Percentiles rank a stretch among this genome's conserved stretches.
Evolutionary conservation across 2,329 filamentous ascomycete genomes (phyloP).

Genomic region (Teratosphaeria epicoccoides): DNA sequence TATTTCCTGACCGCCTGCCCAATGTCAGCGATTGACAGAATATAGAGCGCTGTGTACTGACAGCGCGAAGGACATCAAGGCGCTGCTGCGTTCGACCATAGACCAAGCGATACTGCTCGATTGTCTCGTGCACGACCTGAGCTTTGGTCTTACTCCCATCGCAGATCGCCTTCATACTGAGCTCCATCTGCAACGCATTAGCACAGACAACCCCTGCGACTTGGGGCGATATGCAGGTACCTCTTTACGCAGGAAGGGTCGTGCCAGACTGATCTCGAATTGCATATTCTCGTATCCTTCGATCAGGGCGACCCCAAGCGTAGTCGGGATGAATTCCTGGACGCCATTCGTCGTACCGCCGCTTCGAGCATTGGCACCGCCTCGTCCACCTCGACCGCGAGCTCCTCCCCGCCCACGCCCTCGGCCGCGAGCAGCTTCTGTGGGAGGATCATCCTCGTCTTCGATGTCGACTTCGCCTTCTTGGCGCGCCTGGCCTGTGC

Average conservation of each 20-base stretch:
- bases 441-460: conserved; percentile 25
- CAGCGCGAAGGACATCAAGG: conserved; percentile 50
- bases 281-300: conserved; percentile 92
- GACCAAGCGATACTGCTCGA: conserved; percentile 77
- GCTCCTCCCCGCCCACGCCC: conserved; percentile 32
- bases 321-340: conserved; percentile 86
- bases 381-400: conserved; percentile 38
- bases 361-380: conserved; percentile 39
- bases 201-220: not conserved
- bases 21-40: not conserved
- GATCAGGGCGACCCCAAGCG: conserved; percentile 81
- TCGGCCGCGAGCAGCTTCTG: conserved; percentile 21
- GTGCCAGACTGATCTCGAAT: conserved; percentile 82
- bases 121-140: conserved; percentile 68
- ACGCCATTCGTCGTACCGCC: conserved; percentile 40
- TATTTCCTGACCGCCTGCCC: conserved; percentile 14
- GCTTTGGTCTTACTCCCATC: conserved; percentile 67
- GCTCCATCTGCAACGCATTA: conserved; percentile 56
- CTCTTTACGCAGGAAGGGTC: conserved; percentile 91
- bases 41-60: conserved; percentile 23
- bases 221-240: conserved; percentile 25
- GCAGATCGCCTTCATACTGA: conserved; percentile 94
- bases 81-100: conserved; percentile 73
- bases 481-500: conserved; percentile 22
- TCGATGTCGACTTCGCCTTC: conserved; percentile 23